Evolutionary conservation across 495 filamentous ascomycete genomes (phyloP).

Genomic region (Penicillium goetzii): DNA sequence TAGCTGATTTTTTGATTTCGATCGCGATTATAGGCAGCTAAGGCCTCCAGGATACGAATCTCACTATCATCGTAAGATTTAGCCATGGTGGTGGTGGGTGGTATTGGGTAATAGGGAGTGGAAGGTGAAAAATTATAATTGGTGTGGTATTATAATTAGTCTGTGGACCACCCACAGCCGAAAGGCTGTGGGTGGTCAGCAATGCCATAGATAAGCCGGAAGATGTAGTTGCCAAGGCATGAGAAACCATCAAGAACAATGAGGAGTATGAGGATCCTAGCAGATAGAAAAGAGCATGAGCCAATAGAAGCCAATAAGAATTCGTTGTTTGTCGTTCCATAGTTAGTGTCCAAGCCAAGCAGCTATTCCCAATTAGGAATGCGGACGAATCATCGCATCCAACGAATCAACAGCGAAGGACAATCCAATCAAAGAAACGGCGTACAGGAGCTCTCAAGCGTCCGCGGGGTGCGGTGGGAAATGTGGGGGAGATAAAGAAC

Average conservation of each 20-base stretch:
- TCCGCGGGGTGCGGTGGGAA: slow-evolving; percentile 1
- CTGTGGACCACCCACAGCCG: too few relatives aligned
- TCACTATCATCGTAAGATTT: too few relatives aligned
- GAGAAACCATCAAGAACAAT: neutral
- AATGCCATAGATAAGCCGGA: too few relatives aligned
- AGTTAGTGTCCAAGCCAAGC: neutral
- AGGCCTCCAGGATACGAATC: too few relatives aligned
- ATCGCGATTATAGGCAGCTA: too few relatives aligned
- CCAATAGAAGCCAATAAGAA: neutral
- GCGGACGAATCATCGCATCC: slow-evolving; percentile 28
- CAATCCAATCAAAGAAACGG: neutral
- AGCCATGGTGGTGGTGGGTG: too few relatives aligned
- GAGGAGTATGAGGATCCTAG: neutral
- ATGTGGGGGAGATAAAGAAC: neutral
- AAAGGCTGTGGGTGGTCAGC: too few relatives aligned
- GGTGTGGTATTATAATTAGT: too few relatives aligned
- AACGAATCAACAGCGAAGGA: neutral
- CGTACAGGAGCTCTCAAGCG: neutral
- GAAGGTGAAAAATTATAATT: too few relatives aligned
- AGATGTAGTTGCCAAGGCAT: slow-evolving; percentile 32
- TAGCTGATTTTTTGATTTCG: too few relatives aligned
- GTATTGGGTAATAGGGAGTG: too few relatives aligned
- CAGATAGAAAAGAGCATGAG: slow-evolving; percentile 12
- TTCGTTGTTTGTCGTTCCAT: neutral
- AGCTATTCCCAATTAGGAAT: slow-evolving; percentile 27